phyloP scores from a whole-genome alignment of 2,329 filamentous ascomycete genomes.

The Botrytis porri region DNA sequence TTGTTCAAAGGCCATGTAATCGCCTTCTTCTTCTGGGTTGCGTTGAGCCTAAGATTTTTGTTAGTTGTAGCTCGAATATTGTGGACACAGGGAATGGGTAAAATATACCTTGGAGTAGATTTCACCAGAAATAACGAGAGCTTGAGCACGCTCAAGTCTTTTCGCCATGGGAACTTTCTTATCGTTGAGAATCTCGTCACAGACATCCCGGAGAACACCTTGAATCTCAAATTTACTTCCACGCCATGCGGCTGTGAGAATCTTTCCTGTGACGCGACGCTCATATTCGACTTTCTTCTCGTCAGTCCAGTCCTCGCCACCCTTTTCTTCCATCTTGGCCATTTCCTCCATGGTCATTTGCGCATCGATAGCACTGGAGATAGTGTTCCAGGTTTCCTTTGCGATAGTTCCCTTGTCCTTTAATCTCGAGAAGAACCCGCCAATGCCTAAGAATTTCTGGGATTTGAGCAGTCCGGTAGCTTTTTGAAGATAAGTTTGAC shows the following conservation, averaged over 20 bases:
- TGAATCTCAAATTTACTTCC: slow-evolving; percentile 98
- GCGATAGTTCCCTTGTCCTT: slow-evolving; percentile 96
- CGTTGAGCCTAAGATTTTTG: slow-evolving; percentile 65
- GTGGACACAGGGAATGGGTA: background rate
- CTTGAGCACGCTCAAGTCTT: slow-evolving; percentile 86
- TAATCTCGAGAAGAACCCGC: slow-evolving; percentile 88
- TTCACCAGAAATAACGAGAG: slow-evolving; percentile 82
- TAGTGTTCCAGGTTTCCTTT: slow-evolving; percentile 98
- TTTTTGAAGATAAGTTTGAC: slow-evolving; percentile 85
- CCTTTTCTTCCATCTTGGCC: slow-evolving; percentile 91
- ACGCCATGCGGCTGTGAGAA: slow-evolving; percentile 92
- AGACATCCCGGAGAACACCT: slow-evolving; percentile 90
- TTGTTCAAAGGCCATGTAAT: slow-evolving; percentile 98
- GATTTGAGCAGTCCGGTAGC: slow-evolving; percentile 84
- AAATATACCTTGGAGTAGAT: slow-evolving; percentile 77
- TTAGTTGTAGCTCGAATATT: slow-evolving; percentile 15
- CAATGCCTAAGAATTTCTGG: slow-evolving; percentile 95
- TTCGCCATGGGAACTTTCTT: slow-evolving; percentile 78
- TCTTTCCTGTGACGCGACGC: slow-evolving; percentile 94
- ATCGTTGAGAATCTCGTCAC: slow-evolving; percentile 78
- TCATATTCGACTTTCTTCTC: slow-evolving; percentile 96
- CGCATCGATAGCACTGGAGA: slow-evolving; percentile 91
- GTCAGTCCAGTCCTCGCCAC: slow-evolving; percentile 96
- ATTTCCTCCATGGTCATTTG: slow-evolving; percentile 99
- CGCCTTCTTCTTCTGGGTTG: slow-evolving; percentile 92